phyloP scores from a whole-genome alignment of 148 eudicot genomes.

The Polygonum maritimum region DNA sequence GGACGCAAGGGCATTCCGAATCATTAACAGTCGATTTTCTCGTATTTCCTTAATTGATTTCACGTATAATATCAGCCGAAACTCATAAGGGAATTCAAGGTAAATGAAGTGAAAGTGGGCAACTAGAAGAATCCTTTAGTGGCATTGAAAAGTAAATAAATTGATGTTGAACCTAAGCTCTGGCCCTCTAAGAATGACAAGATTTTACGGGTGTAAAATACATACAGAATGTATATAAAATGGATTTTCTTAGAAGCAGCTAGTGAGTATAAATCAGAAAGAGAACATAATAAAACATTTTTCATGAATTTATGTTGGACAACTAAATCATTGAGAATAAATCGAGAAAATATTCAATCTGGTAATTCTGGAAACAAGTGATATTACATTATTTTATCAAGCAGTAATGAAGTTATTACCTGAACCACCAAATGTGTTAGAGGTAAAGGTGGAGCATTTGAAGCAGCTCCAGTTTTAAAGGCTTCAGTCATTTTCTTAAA shows the following conservation, averaged over 20 bases:
- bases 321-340: not conserved
- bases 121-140: not conserved
- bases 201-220: not conserved
- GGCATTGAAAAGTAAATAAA: not conserved
- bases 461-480: slow-evolving; percentile 43
- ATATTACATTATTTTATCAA: not conserved
- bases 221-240: not conserved
- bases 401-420: slow-evolving; percentile 25
- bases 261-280: not conserved
- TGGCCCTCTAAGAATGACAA: not conserved
- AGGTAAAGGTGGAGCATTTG: slow-evolving; percentile 54
- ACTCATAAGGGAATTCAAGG: not conserved
- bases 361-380: not conserved
- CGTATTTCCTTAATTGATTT: not conserved
- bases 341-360: not conserved
- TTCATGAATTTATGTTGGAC: not conserved
- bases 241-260: not conserved
- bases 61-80: not conserved
- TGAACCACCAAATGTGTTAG: slow-evolving; percentile 64
- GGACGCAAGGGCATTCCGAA: not conserved
- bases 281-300: not conserved
- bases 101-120: not conserved
- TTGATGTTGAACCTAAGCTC: not conserved
- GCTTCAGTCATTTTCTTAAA: slow-evolving; percentile 53
- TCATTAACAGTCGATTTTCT: not conserved